Percentiles rank a stretch among this genome's conserved stretches.
These are phyloP conservation scores for Nicotiana obtusifolia DNA, from an alignment of 257 asterid species.

Conservation along the genomic window DNA sequence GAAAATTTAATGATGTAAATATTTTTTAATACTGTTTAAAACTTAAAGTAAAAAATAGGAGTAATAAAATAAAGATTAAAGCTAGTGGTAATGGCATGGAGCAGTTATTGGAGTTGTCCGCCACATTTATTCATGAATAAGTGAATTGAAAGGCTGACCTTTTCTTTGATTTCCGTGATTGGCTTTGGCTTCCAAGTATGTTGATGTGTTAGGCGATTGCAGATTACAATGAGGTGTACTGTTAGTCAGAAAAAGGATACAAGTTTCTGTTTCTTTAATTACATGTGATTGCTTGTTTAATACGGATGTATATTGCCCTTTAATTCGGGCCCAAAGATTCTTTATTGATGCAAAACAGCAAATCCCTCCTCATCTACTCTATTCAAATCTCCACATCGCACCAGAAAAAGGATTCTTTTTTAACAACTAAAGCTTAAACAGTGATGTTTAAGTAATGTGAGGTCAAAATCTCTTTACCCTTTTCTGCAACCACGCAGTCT, in stretches of 20 bases:
- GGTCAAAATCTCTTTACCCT: not conserved
- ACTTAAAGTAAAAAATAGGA: too few relatives aligned
- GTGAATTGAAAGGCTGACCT: not conserved
- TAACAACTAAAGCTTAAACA: slow-evolving; percentile 1
- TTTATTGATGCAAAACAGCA: not conserved
- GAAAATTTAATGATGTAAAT: too few relatives aligned
- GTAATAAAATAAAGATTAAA: not conserved
- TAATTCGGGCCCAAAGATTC: slow-evolving; percentile 14
- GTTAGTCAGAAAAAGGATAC: not conserved
- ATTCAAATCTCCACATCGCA: not conserved
- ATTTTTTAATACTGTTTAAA: too few relatives aligned
- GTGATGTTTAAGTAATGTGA: slow-evolving; percentile 1
- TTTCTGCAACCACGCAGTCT: not conserved
- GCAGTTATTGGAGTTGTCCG: not conserved
- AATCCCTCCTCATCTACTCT: not conserved
- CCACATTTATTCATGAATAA: not conserved
- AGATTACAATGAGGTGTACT: not conserved
- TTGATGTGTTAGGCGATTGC: not conserved
- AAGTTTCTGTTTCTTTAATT: not conserved
- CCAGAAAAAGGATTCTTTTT: not conserved
- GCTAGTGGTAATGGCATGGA: not conserved
- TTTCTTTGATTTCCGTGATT: not conserved
- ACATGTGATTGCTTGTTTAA: slow-evolving; percentile 14
- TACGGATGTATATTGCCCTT: not conserved
- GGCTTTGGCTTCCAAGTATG: not conserved